These are phyloP conservation scores for Leccinum pallidistipes DNA, from an alignment of 1,284 basidiomycete genomes.

Conservation along the genomic window DNA sequence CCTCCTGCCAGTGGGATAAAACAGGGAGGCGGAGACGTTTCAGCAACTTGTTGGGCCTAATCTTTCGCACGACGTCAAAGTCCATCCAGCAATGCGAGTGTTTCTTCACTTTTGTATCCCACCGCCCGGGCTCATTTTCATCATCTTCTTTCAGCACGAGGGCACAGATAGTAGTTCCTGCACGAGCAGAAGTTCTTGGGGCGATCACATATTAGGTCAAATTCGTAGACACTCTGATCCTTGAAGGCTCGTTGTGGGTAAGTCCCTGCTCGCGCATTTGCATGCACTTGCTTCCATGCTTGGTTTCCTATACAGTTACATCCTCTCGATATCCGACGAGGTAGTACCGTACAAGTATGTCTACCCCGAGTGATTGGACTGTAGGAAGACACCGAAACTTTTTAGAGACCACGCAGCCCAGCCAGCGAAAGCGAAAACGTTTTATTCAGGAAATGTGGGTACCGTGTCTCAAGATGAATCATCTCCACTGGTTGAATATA, in stretches of 20 bases:
- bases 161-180: neutral
- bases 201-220: neutral
- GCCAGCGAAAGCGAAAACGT: too few relatives aligned
- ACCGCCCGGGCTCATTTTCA: neutral
- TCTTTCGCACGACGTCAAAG: slow-evolving; percentile 16
- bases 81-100: slow-evolving; percentile 1
- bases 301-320: neutral
- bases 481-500: too few relatives aligned
- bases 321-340: too few relatives aligned
- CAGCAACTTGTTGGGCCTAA: slow-evolving; percentile 15
- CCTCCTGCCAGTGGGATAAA: slow-evolving; percentile 20
- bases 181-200: neutral
- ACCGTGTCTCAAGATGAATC: too few relatives aligned
- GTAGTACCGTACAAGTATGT: too few relatives aligned
- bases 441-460: too few relatives aligned
- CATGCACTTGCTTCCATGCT: neutral
- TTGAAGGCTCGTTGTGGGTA: neutral
- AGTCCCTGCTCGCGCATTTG: neutral
- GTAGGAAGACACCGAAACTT: too few relatives aligned
- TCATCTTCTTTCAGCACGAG: slow-evolving; percentile 1
- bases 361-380: too few relatives aligned
- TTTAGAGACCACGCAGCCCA: too few relatives aligned
- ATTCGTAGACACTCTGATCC: neutral
- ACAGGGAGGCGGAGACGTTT: slow-evolving; percentile 21
- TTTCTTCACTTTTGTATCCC: neutral